A percentile compares a stretch with the other conserved stretches of the same genome.
phyloP scores from a whole-genome alignment of 2,329 filamentous ascomycete genomes.

The Diaporthe citrichinensis region DNA sequence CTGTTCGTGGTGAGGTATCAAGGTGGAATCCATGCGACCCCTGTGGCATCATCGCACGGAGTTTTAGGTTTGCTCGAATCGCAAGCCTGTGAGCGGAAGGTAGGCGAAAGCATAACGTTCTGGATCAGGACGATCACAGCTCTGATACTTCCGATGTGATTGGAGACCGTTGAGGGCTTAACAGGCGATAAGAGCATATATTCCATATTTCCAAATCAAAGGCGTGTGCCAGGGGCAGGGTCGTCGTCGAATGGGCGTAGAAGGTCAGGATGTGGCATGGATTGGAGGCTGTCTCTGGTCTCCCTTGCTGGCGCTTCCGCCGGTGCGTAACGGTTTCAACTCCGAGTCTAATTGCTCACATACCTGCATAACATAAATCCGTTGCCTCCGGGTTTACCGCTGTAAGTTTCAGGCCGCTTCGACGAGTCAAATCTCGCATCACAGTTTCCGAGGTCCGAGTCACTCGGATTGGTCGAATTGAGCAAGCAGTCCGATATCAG shows the following conservation, averaged over 20 bases:
- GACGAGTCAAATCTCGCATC: conserved; percentile 7
- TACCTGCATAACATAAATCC: conserved; percentile 7
- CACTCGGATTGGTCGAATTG: not conserved
- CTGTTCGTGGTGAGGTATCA: not conserved
- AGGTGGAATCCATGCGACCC: not conserved
- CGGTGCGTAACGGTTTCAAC: conserved; percentile 3
- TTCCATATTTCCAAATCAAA: not conserved
- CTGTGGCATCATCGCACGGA: not conserved
- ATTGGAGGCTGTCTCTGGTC: not conserved
- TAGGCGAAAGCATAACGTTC: conserved; percentile 7
- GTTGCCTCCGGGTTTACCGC: not conserved
- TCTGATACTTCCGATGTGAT: conserved; percentile 29
- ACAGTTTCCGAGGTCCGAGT: conserved; percentile 18
- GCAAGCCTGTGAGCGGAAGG: not conserved
- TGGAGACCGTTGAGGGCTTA: conserved; percentile 22
- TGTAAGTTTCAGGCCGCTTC: not conserved
- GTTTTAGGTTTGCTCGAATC: conserved; percentile 27
- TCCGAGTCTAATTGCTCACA: conserved; percentile 2
- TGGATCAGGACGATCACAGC: conserved; percentile 20
- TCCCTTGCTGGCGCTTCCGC: not conserved
- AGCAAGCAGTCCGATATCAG: not conserved
- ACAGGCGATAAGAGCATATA: not conserved
- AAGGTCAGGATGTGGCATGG: not conserved
- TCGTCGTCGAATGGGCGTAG: not conserved
- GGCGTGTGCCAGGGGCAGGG: not conserved